Conservation (phyloP, 805 yeast genomes). For the Saccharomycopsis vini region DNA sequence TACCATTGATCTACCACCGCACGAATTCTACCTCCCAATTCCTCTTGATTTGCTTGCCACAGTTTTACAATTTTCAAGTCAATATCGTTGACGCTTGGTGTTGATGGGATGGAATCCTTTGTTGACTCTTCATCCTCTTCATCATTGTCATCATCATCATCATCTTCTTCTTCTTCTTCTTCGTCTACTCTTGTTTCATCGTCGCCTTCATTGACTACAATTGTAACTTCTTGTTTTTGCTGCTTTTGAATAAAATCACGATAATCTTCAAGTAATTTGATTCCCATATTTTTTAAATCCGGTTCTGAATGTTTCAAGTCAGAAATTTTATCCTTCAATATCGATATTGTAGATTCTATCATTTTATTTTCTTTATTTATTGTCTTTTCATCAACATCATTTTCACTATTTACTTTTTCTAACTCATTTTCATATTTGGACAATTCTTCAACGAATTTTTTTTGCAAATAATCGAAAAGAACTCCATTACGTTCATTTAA, state of each 20-base stretch:
- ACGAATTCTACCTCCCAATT: neutral
- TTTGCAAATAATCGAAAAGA: too few relatives aligned
- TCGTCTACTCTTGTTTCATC: too few relatives aligned
- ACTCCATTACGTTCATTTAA: too few relatives aligned
- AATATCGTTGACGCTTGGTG: neutral
- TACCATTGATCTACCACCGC: neutral
- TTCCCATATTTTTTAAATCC: slow-evolving; percentile 1
- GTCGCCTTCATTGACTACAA: neutral
- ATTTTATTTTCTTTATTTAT: too few relatives aligned
- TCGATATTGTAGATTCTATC: too few relatives aligned
- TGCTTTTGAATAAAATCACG: too few relatives aligned
- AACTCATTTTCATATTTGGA: too few relatives aligned
- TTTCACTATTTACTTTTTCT: too few relatives aligned
- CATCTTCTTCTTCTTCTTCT: too few relatives aligned
- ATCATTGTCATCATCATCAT: neutral
- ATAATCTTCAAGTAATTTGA: slow-evolving; percentile 5
- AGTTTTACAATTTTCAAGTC: neutral
- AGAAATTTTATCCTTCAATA: too few relatives aligned
- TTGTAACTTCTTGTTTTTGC: neutral
- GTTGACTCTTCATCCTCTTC: neutral
- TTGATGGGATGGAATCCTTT: neutral
- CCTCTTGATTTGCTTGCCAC: neutral
- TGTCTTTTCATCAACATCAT: too few relatives aligned
- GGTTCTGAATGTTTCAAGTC: too few relatives aligned
- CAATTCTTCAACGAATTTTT: neutral